Evolutionary conservation across 2,329 filamentous ascomycete genomes (phyloP).

Genomic region (Dactylonectria estremocensis): DNA sequence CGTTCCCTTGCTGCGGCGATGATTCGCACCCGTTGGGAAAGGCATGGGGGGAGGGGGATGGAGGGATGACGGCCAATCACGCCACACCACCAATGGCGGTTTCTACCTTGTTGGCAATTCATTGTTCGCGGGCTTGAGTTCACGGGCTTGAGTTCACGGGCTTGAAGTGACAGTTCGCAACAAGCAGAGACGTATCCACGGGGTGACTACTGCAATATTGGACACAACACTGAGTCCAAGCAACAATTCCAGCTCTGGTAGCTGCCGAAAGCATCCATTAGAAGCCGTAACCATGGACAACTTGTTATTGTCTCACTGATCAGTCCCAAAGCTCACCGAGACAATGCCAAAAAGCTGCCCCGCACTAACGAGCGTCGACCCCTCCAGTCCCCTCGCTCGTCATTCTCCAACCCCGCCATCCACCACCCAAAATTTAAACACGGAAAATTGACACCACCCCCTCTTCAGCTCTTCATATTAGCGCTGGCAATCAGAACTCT

Average conservation of each 20-base stretch:
- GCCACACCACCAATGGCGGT: conserved; percentile 15
- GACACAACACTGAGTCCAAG: neutral
- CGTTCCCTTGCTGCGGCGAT: neutral
- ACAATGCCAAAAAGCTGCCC: conserved; percentile 4
- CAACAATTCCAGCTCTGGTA: neutral
- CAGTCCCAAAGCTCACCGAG: neutral
- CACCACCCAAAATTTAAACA: neutral
- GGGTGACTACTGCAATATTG: neutral
- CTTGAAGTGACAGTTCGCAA: neutral
- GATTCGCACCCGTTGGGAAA: conserved; percentile 1
- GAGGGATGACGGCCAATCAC: conserved; percentile 15
- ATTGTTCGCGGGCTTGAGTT: neutral
- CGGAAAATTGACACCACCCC: neutral
- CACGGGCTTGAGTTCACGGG: too few species aligned
- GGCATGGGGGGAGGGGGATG: conserved; percentile 11
- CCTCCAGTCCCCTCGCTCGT: conserved; percentile 19
- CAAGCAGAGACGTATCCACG: neutral
- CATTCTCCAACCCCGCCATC: conserved; percentile 8
- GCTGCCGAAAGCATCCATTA: neutral
- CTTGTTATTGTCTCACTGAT: neutral
- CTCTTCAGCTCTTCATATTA: neutral
- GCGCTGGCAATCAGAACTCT: neutral
- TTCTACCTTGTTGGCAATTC: neutral
- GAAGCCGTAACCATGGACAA: neutral
- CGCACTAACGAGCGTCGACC: conserved; percentile 21